phyloP scores from a whole-genome alignment of 169 alveolate species.

The Cryptosporidium bovis region DNA sequence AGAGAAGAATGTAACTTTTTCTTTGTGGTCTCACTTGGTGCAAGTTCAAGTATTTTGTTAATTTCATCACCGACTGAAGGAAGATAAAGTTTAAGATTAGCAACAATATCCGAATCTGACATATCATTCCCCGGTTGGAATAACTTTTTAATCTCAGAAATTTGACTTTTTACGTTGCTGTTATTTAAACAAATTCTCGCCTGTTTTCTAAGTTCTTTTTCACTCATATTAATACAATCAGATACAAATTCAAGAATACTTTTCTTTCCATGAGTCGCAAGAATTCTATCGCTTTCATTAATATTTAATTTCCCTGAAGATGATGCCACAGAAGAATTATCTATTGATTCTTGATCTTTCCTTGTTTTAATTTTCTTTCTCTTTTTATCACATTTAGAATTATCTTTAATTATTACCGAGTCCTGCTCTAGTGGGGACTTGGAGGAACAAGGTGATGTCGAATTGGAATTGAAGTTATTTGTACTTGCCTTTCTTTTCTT shows the following conservation, averaged over 20 bases:
- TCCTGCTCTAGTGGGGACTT: conserved; percentile 33
- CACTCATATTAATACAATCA: conserved; percentile 43
- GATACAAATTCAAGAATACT: conserved; percentile 52
- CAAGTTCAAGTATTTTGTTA: conserved; percentile 46
- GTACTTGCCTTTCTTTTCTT: conserved; percentile 20
- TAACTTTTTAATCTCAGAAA: conserved; percentile 38
- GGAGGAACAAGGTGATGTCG: background rate
- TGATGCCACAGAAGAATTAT: background rate
- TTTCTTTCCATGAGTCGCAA: conserved; percentile 22
- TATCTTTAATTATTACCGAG: background rate
- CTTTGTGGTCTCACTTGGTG: conserved; percentile 35
- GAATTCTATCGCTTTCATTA: background rate
- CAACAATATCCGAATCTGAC: conserved; percentile 69
- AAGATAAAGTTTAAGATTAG: conserved; percentile 55
- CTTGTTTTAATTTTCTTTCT: conserved; percentile 18
- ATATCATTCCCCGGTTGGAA: conserved; percentile 46
- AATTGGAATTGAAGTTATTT: background rate
- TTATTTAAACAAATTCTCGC: conserved; percentile 61
- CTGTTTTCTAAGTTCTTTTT: conserved; percentile 45
- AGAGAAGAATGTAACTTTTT: conserved; percentile 39
- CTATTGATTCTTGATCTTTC: background rate
- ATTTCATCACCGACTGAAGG: conserved; percentile 71
- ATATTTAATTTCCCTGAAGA: too few species aligned
- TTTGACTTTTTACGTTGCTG: conserved; percentile 52
- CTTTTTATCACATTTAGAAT: background rate